These are phyloP conservation scores for Backusella liffmaniae DNA, from an alignment of 192 early-diverging fungal genomes.

Conservation along the genomic window DNA sequence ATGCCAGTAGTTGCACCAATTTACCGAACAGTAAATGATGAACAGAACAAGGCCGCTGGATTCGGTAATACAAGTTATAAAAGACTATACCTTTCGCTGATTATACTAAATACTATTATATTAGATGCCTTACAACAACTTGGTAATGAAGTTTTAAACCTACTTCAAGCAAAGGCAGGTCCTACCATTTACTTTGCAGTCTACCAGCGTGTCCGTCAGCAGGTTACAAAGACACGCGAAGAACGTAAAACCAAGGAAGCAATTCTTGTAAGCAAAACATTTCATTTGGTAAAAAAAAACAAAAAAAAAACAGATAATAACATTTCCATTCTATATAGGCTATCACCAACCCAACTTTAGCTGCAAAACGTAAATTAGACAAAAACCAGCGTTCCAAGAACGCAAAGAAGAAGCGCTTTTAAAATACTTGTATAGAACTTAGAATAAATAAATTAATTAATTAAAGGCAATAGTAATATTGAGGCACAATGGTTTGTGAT, in stretches of 20 bases:
- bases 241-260: constrained; percentile 21
- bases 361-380: constrained; percentile 26
- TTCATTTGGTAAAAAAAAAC: background rate
- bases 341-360: constrained; percentile 18
- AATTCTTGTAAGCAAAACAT: background rate
- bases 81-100: background rate
- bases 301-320: background rate
- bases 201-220: constrained; percentile 67
- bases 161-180: constrained; percentile 74
- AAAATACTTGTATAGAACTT: constrained; percentile 7
- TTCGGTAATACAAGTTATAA: constrained; percentile 48
- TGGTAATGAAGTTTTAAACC: constrained; percentile 75
- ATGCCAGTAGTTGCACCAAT: constrained; percentile 72
- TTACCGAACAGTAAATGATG: constrained; percentile 78
- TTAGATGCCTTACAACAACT: constrained; percentile 72
- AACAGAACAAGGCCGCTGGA: constrained; percentile 59
- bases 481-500: background rate
- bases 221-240: constrained; percentile 39
- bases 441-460: background rate
- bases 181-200: constrained; percentile 64
- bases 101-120: background rate
- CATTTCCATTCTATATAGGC: background rate
- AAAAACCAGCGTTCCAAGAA: background rate
- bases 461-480: background rate
- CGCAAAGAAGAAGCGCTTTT: constrained; percentile 9